Percentiles rank a stretch among this genome's conserved stretches.
phyloP scores from a whole-genome alignment of 495 filamentous ascomycete genomes.

The Lophiostoma macrostomum region DNA sequence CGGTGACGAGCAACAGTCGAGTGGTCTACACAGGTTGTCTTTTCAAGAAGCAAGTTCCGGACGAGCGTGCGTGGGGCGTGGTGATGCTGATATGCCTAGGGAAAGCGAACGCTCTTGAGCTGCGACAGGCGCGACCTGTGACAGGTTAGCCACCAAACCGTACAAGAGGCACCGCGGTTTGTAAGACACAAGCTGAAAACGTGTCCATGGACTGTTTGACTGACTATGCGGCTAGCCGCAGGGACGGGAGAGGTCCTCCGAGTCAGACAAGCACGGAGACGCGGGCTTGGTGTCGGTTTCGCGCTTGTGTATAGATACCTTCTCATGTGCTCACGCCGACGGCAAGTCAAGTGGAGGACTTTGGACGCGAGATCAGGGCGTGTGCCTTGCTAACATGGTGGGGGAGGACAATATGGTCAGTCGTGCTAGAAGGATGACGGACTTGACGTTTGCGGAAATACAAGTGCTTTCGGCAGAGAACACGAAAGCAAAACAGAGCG shows the following conservation, averaged over 20 bases:
- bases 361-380: constrained; percentile 26
- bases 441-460: constrained; percentile 21
- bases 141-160: constrained; percentile 32
- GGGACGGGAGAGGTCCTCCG: constrained; percentile 21
- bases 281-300: constrained; percentile 7
- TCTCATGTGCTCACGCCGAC: constrained; percentile 28
- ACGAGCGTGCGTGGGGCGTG: constrained; percentile 11
- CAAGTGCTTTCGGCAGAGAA: constrained; percentile 1
- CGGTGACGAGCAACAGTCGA: neutral
- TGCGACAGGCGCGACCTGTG: constrained; percentile 24
- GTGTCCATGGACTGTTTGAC: constrained; percentile 32
- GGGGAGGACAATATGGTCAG: constrained; percentile 20
- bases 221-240: constrained; percentile 19
- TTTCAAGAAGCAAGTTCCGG: neutral
- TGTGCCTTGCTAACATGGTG: constrained; percentile 23
- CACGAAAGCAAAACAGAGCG: constrained; percentile 8
- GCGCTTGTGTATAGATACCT: constrained; percentile 29
- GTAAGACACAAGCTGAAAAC: constrained; percentile 34
- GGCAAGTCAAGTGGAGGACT: constrained; percentile 1
- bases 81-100: constrained; percentile 25
- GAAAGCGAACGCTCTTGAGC: constrained; percentile 22
- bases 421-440: constrained; percentile 6
- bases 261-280: constrained; percentile 29
- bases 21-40: neutral
- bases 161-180: constrained; percentile 31